Evolutionary conservation across 768 basidiomycete genomes (phyloP), one percentile per base, ranked within the genome.

Genomic region (Russula compacta): DNA sequence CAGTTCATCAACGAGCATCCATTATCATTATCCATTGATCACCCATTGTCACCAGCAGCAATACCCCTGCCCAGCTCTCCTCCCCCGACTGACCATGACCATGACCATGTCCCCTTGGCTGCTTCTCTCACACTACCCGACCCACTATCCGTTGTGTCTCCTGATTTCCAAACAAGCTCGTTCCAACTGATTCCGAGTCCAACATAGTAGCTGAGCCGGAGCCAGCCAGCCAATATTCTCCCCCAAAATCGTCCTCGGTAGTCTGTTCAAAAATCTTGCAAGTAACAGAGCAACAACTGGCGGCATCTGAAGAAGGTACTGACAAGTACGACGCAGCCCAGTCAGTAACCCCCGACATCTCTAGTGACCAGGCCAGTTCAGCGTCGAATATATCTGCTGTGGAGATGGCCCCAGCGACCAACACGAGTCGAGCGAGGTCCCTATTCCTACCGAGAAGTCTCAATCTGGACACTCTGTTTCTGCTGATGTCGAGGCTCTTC

Each of bases 401-500:
- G 6, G 55, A 46, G 21, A 48, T 36, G 46, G n/a, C 44, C 14
- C 44, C 38, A 32, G 24, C 19, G 50, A 46, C 24, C 35, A 29
- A 44, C 55, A 51, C 5, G 49, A 56, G 19, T 35, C 55, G 10
- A 49, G 9, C 35, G 35, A 51, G 24, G 49, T 21, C 14, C 21
- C 49, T 19, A 33, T 40, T 21, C 38, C 29, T 32, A 24, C 19
- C 6, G 38, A 58, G 17, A n/a, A 21, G 33, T 14, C 44, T 21
- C 55, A 57, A 39, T 21, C 43, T 17, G 46, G 46, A 11, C 42
- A 42, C n/a, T 60, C 61, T 21, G 68, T 65, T 42, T 55, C 59
- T 3, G 36, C 21, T 9, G 73, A 77, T 59, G 72, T 87, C 6
- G 88, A 89, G 56, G 75, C 73, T 38, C 72, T 92, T 56, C 86